Percentiles rank a stretch among this genome's conserved stretches.
Conservation (phyloP, 192 early-diverging fungal species). For the Rhizophagus clarus region DNA sequence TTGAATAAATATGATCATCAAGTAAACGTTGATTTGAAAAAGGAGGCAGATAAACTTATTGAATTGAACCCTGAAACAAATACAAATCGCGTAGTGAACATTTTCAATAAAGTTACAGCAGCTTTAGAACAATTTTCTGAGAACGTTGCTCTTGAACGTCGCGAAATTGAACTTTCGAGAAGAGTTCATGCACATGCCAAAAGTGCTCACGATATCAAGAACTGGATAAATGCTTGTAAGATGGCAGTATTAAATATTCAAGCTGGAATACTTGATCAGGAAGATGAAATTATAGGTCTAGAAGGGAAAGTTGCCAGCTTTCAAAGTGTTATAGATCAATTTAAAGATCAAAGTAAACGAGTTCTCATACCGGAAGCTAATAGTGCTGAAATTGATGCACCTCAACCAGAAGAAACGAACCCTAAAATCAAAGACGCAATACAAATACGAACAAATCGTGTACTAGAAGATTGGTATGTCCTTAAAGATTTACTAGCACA, state of each 20-base stretch:
- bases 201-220: constrained; percentile 42
- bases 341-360: not conserved
- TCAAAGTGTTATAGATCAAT: constrained; percentile 14
- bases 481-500: constrained; percentile 31
- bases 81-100: constrained; percentile 22
- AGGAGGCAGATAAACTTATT: constrained; percentile 26
- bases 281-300: constrained; percentile 5
- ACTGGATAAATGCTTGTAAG: constrained; percentile 42
- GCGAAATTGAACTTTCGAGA: constrained; percentile 34
- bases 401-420: constrained; percentile 21
- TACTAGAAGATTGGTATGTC: constrained; percentile 40
- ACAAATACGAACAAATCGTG: constrained; percentile 28
- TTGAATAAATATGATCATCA: constrained; percentile 1
- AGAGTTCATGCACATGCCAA: constrained; percentile 45
- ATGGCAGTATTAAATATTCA: constrained; percentile 20
- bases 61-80: constrained; percentile 16
- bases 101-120: constrained; percentile 16
- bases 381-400: constrained; percentile 21
- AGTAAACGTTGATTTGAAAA: constrained; percentile 24
- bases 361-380: constrained; percentile 3
- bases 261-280: constrained; percentile 20
- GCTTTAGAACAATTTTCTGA: constrained; percentile 25
- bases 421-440: constrained; percentile 30
- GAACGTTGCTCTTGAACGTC: constrained; percentile 3
- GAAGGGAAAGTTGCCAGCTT: constrained; percentile 23